These are phyloP conservation scores for Adansonia gregorii DNA, from an alignment of 441 rosid genomes.

Conservation along the genomic window DNA sequence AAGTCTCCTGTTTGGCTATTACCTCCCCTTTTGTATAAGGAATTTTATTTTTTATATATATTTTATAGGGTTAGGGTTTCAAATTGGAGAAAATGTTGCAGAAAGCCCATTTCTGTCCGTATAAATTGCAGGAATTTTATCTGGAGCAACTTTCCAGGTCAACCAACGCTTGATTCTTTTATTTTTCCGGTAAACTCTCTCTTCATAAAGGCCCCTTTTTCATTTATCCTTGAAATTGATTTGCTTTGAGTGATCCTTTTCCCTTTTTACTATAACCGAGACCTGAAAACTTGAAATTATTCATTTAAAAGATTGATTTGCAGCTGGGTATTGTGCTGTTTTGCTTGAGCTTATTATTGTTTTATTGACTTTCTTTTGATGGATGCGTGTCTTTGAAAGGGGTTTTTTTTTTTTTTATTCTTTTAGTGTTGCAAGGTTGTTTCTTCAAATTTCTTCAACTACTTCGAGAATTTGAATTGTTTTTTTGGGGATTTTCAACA, in stretches of 20 bases:
- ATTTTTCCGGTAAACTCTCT: slow-evolving; percentile 41
- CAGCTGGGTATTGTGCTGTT: background rate
- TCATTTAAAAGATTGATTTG: background rate
- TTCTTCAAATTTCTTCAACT: background rate
- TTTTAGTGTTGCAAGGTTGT: background rate
- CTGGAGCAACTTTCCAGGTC: slow-evolving; percentile 39
- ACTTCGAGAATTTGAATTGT: background rate
- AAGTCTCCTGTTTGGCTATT: background rate
- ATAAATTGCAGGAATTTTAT: slow-evolving; percentile 25
- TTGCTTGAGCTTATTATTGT: background rate
- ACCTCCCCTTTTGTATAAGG: background rate
- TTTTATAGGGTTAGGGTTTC: slow-evolving; percentile 56
- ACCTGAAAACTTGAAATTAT: background rate
- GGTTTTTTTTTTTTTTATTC: slow-evolving; percentile 17
- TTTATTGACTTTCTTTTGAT: slow-evolving; percentile 11
- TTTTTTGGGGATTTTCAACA: background rate
- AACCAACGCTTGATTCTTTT: slow-evolving; percentile 52
- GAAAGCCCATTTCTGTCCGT: slow-evolving; percentile 24
- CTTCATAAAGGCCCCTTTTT: slow-evolving; percentile 7
- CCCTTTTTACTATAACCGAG: background rate
- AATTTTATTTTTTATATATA: background rate
- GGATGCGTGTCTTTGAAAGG: background rate
- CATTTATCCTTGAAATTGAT: background rate
- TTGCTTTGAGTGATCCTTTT: background rate
- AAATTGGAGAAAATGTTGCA: slow-evolving; percentile 31